Percentiles rank a stretch among this genome's conserved stretches.
phyloP scores from a whole-genome alignment of 495 filamentous ascomycete species.

The Aspergillus ostianus region DNA sequence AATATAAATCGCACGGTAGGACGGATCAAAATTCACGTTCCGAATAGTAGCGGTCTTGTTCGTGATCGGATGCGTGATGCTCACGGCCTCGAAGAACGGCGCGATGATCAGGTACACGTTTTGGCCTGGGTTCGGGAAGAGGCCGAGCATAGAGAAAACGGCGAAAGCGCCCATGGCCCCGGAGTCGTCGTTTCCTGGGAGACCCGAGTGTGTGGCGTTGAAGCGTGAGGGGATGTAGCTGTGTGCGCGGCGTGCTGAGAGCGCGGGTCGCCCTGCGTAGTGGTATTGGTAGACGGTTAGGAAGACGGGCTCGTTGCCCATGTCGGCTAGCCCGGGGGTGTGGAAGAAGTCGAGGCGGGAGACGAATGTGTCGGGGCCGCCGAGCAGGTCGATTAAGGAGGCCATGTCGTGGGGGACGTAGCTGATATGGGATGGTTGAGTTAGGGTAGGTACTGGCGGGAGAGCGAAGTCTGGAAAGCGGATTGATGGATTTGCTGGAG shows the following conservation, averaged over 20 bases:
- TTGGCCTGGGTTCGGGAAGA: slow-evolving; percentile 58
- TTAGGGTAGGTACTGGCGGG: slow-evolving; percentile 41
- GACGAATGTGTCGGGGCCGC: slow-evolving; percentile 57
- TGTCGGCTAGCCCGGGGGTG: slow-evolving; percentile 55
- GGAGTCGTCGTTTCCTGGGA: slow-evolving; percentile 61
- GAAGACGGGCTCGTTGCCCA: slow-evolving; percentile 72
- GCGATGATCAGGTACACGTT: slow-evolving; percentile 55
- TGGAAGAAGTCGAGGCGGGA: slow-evolving; percentile 63
- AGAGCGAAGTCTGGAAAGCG: not conserved
- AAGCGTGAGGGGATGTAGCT: slow-evolving; percentile 47
- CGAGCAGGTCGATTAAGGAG: slow-evolving; percentile 55
- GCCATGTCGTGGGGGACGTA: slow-evolving; percentile 73
- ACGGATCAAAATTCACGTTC: slow-evolving; percentile 57
- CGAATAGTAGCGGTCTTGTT: slow-evolving; percentile 59
- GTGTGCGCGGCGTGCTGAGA: slow-evolving; percentile 44
- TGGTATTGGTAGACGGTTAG: slow-evolving; percentile 71
- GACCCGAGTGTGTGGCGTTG: slow-evolving; percentile 39
- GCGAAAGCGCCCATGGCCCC: slow-evolving; percentile 61
- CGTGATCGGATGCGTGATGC: slow-evolving; percentile 54
- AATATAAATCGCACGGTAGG: slow-evolving; percentile 60
- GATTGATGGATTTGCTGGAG: not conserved
- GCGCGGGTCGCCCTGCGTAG: slow-evolving; percentile 64
- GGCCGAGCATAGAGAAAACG: slow-evolving; percentile 59
- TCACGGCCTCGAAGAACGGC: slow-evolving; percentile 56
- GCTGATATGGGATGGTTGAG: slow-evolving; percentile 22